Evolutionary conservation across 805 yeast species (phyloP).

Genomic region (Hyphopichia homilentoma): DNA sequence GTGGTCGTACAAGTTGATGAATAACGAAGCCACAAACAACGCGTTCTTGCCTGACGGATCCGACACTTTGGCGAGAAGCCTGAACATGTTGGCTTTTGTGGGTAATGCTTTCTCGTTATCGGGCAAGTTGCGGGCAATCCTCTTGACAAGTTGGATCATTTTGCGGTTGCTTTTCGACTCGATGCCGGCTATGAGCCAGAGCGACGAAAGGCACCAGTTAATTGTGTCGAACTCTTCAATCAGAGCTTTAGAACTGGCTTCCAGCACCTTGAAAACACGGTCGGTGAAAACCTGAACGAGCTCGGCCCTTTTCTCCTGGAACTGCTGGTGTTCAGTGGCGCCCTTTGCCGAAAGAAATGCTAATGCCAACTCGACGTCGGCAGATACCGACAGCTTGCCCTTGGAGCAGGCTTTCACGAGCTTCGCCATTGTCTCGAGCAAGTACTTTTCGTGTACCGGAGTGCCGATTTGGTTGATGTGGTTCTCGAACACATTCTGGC

Average conservation of each 20-base stretch:
- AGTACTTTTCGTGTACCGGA: slow-evolving; percentile 15
- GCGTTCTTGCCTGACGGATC: slow-evolving; percentile 7
- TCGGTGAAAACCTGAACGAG: not conserved
- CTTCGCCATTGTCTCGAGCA: too few relatives aligned
- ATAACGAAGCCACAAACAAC: slow-evolving; percentile 13
- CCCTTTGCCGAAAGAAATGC: not conserved
- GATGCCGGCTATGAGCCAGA: not conserved
- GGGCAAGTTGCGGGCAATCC: too few relatives aligned
- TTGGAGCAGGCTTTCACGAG: too few relatives aligned
- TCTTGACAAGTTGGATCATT: not conserved
- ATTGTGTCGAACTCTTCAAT: too few relatives aligned
- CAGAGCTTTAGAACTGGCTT: not conserved
- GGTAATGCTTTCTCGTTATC: too few relatives aligned
- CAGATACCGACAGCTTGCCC: too few relatives aligned
- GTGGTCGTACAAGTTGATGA: slow-evolving; percentile 1
- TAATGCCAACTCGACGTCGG: not conserved
- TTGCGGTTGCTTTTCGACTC: not conserved
- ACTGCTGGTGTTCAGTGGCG: not conserved
- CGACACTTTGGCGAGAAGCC: slow-evolving; percentile 16
- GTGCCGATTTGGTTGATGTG: slow-evolving; percentile 39
- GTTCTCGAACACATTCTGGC: too few relatives aligned
- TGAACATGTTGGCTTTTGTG: slow-evolving; percentile 21
- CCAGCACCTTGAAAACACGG: not conserved
- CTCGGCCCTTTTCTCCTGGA: not conserved
- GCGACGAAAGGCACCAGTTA: not conserved